phyloP scores from a whole-genome alignment of 1,284 basidiomycete species.

The Exobasidium cylindrosporum region DNA sequence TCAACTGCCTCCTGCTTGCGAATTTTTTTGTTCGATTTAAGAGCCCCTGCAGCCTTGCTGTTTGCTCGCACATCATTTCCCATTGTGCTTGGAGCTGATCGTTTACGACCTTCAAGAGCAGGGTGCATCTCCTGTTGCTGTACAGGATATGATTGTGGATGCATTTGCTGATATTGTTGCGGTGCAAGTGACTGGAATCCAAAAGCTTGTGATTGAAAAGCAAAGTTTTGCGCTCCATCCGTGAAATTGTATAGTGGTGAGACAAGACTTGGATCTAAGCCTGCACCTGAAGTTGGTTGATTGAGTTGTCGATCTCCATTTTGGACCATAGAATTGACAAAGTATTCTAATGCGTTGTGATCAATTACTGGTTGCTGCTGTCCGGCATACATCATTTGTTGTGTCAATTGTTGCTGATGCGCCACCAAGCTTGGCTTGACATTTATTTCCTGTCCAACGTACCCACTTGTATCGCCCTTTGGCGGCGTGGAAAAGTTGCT shows the following conservation, averaged over 20 bases:
- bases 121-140: conserved; percentile 8
- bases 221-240: neutral
- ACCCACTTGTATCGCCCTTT: conserved; percentile 22
- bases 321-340: conserved; percentile 1
- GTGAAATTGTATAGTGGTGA: conserved; percentile 10
- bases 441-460: neutral
- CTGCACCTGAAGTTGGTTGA: neutral
- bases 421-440: neutral
- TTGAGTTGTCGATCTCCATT: neutral
- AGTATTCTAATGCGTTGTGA: neutral
- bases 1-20: neutral
- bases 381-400: neutral
- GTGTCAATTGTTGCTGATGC: neutral
- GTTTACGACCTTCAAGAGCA: neutral
- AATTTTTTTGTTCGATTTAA: neutral
- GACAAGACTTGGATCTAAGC: conserved; percentile 25
- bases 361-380: conserved; percentile 1
- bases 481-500: conserved; percentile 28
- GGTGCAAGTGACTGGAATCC: neutral
- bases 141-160: conserved; percentile 5
- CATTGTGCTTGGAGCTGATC: conserved; percentile 5
- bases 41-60: no score
- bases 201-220: neutral
- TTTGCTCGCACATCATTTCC: neutral
- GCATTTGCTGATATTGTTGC: conserved; percentile 19